phyloP scores from a whole-genome alignment of 179 eudicot species.

The Silene vulgaris region DNA sequence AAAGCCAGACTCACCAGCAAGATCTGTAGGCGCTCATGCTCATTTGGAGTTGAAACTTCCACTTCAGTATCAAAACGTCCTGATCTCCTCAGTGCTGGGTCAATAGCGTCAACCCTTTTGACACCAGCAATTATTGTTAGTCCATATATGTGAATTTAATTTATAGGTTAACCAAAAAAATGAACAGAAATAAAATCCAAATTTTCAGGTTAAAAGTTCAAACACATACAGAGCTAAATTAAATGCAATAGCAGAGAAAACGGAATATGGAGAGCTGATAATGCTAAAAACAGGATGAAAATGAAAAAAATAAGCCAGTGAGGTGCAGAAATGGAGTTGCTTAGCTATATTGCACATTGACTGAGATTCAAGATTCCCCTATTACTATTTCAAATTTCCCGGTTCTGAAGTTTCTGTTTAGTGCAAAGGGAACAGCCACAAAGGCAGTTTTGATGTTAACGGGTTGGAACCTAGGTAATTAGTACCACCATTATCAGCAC shows the following conservation, averaged over 20 bases:
- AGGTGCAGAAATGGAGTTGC: too few relatives aligned
- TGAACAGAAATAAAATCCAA: neutral
- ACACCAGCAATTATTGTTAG: slow-evolving; percentile 28
- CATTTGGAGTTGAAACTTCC: slow-evolving; percentile 88
- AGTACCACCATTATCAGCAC: neutral
- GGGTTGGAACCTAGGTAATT: too few relatives aligned
- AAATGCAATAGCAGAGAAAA: neutral
- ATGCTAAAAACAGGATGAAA: neutral
- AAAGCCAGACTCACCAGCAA: slow-evolving; percentile 43
- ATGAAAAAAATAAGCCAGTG: neutral
- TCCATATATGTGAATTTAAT: slow-evolving; percentile 17
- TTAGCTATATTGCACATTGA: too few relatives aligned
- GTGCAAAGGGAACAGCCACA: too few relatives aligned
- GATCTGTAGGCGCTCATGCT: slow-evolving; percentile 70
- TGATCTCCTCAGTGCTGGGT: slow-evolving; percentile 87
- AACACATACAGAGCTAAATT: neutral
- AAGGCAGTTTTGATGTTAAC: too few relatives aligned
- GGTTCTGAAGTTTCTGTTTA: neutral
- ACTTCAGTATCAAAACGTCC: slow-evolving; percentile 94
- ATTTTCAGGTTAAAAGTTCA: neutral
- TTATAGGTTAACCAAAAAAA: neutral
- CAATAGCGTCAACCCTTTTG: slow-evolving; percentile 77
- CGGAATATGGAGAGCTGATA: slow-evolving; percentile 2
- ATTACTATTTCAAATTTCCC: neutral
- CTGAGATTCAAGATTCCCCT: too few relatives aligned